Percentiles rank a stretch among this genome's conserved stretches.
phyloP scores from a whole-genome alignment of 176 grass and related monocot species.

The Aegilops speltoides region DNA sequence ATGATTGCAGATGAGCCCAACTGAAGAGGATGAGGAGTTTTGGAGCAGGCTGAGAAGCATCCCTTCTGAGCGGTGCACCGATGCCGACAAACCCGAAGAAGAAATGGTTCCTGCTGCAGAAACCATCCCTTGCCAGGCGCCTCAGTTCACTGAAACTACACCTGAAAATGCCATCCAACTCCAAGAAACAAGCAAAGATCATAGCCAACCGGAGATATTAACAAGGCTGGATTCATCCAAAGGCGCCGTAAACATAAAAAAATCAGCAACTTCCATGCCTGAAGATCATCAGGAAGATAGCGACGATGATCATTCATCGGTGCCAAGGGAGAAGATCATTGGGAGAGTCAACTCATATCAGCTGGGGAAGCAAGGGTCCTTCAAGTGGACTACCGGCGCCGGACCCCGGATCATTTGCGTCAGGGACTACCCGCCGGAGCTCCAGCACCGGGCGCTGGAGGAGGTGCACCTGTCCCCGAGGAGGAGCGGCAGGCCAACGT shows the following conservation, averaged over 20 bases:
- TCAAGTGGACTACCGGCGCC: slow-evolving; percentile 91
- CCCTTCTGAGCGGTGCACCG: slow-evolving; percentile 26
- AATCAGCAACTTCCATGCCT: not conserved
- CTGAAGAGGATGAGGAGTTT: slow-evolving; percentile 69
- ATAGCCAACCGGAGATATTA: not conserved
- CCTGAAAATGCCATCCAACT: not conserved
- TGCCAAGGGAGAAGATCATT: slow-evolving; percentile 65
- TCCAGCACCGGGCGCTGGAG: slow-evolving; percentile 74
- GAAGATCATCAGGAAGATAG: slow-evolving; percentile 23
- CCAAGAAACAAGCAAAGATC: not conserved
- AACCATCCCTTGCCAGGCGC: not conserved
- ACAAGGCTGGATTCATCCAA: slow-evolving; percentile 20
- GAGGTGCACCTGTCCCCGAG: slow-evolving; percentile 70
- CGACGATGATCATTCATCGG: slow-evolving; percentile 1
- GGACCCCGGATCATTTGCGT: slow-evolving; percentile 93
- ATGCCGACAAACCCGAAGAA: not conserved
- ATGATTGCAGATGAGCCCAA: slow-evolving; percentile 67
- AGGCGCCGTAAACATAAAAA: not conserved
- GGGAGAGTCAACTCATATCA: slow-evolving; percentile 73
- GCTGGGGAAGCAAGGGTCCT: slow-evolving; percentile 75
- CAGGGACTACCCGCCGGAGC: slow-evolving; percentile 85
- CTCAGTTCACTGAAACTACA: slow-evolving; percentile 12
- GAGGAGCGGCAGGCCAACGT: slow-evolving; percentile 31
- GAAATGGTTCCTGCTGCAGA: slow-evolving; percentile 17
- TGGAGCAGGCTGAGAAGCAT: slow-evolving; percentile 54